phyloP scores from a whole-genome alignment of 1,284 basidiomycete genomes.

The Trametes pubescens region DNA sequence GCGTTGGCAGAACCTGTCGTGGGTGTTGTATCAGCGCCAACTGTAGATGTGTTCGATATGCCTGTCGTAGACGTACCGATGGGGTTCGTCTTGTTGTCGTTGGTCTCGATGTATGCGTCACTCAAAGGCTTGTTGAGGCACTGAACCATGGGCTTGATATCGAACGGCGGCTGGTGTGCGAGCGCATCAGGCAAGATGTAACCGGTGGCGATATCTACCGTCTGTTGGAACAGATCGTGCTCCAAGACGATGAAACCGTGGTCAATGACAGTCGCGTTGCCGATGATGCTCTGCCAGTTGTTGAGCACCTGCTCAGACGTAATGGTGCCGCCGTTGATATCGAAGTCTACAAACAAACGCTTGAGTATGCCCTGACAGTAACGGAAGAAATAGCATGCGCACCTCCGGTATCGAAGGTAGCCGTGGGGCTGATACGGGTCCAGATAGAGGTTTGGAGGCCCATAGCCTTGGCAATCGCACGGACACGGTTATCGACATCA shows the following conservation, averaged over 20 bases:
- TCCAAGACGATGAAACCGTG: constrained; percentile 80
- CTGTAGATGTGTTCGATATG: not conserved
- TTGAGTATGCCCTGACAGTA: not conserved
- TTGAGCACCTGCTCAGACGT: constrained; percentile 64
- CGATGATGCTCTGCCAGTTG: constrained; percentile 72
- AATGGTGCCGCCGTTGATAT: constrained; percentile 72
- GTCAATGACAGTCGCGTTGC: constrained; percentile 55
- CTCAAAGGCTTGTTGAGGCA: constrained; percentile 67
- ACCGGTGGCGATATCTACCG: constrained; percentile 73
- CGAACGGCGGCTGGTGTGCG: constrained; percentile 66
- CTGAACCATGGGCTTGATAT: constrained; percentile 67
- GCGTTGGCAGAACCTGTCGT: constrained; percentile 11
- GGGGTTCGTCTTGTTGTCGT: constrained; percentile 67
- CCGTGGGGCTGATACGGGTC: constrained; percentile 64
- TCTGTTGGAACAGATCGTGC: constrained; percentile 75
- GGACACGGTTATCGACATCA: constrained; percentile 83
- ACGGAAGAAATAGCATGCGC: constrained; percentile 29
- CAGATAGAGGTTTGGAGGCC: constrained; percentile 72
- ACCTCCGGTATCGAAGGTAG: constrained; percentile 75
- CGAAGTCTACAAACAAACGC: constrained; percentile 63
- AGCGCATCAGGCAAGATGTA: constrained; percentile 76
- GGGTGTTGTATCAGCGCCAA: constrained; percentile 1
- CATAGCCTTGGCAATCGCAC: constrained; percentile 79
- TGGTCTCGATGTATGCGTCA: constrained; percentile 76
- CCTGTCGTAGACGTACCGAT: constrained; percentile 14